These are phyloP conservation scores for Linum tenue DNA, from an alignment of 345 rosid genomes.

Conservation along the genomic window DNA sequence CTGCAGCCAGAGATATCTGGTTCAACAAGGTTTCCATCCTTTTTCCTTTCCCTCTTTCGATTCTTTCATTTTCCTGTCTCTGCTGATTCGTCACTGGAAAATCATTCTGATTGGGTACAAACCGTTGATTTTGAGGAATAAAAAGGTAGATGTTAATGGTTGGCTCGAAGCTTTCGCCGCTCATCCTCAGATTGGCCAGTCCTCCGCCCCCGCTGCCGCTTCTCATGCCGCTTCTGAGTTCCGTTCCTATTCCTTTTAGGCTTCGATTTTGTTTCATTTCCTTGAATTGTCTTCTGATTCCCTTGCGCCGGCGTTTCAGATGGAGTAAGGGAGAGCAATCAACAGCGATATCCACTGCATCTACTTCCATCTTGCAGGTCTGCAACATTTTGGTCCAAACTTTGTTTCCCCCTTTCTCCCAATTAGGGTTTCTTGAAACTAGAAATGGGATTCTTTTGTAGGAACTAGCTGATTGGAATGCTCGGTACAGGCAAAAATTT, in stretches of 20 bases:
- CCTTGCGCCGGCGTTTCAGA: slow-evolving; percentile 12
- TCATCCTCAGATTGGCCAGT: slow-evolving; percentile 79
- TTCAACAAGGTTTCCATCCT: slow-evolving; percentile 41
- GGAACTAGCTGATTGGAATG: slow-evolving; percentile 76
- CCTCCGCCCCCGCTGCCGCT: slow-evolving; percentile 26
- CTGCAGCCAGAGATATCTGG: slow-evolving; percentile 66
- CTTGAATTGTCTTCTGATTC: background rate
- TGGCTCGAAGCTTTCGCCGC: slow-evolving; percentile 91
- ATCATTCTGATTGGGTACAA: background rate
- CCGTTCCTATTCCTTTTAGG: slow-evolving; percentile 8
- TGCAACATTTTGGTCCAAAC: background rate
- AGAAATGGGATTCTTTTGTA: slow-evolving; percentile 13
- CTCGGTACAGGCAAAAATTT: slow-evolving; percentile 48
- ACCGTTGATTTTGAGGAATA: background rate
- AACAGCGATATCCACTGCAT: slow-evolving; percentile 71
- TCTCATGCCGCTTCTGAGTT: slow-evolving; percentile 42
- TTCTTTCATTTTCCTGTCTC: background rate
- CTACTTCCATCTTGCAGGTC: slow-evolving; percentile 57
- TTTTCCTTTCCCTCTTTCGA: background rate
- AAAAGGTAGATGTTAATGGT: slow-evolving; percentile 58
- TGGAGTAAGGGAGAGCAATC: slow-evolving; percentile 83
- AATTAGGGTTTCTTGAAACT: background rate
- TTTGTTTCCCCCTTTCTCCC: background rate
- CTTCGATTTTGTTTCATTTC: background rate
- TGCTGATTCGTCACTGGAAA: background rate